Evolutionary conservation across 148 eudicot species (phyloP).

Genomic region (Heliosperma pusillum): DNA sequence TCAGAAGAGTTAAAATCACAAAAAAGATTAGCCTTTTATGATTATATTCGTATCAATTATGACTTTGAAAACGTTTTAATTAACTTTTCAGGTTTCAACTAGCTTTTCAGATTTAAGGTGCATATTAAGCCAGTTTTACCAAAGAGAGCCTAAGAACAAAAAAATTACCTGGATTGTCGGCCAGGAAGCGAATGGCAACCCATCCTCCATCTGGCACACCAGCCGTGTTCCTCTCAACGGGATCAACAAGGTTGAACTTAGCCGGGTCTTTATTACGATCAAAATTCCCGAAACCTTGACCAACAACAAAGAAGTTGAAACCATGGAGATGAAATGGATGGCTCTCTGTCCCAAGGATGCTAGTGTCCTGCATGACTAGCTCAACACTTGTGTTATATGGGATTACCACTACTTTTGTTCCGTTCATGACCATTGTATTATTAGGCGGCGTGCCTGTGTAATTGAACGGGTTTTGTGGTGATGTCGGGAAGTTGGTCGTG

Average conservation of each 20-base stretch:
- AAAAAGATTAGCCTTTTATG: too few relatives aligned
- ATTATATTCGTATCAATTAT: too few relatives aligned
- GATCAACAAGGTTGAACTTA: slow-evolving; percentile 58
- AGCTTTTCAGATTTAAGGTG: too few relatives aligned
- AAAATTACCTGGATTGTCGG: slow-evolving; percentile 70
- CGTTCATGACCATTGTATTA: slow-evolving; percentile 41
- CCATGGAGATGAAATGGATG: slow-evolving; percentile 77
- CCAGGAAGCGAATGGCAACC: slow-evolving; percentile 65
- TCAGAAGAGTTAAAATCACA: too few relatives aligned
- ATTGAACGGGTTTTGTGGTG: slow-evolving; percentile 40
- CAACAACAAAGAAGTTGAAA: slow-evolving; percentile 57
- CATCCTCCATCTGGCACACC: slow-evolving; percentile 67
- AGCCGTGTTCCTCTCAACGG: slow-evolving; percentile 57
- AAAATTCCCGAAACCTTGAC: slow-evolving; percentile 67
- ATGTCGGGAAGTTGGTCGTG: slow-evolving; percentile 42
- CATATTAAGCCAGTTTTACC: too few relatives aligned
- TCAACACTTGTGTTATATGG: slow-evolving; percentile 58
- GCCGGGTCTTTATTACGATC: slow-evolving; percentile 45
- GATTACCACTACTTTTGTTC: slow-evolving; percentile 51
- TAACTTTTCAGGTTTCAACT: background rate
- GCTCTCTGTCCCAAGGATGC: slow-evolving; percentile 52
- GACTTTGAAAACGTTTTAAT: too few relatives aligned
- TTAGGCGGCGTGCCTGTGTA: slow-evolving; percentile 61
- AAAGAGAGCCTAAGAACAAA: too few relatives aligned
- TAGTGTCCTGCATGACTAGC: slow-evolving; percentile 61